Evolutionary conservation across 768 basidiomycete genomes (phyloP).

Genomic region (Auricularia auricula-judae): DNA sequence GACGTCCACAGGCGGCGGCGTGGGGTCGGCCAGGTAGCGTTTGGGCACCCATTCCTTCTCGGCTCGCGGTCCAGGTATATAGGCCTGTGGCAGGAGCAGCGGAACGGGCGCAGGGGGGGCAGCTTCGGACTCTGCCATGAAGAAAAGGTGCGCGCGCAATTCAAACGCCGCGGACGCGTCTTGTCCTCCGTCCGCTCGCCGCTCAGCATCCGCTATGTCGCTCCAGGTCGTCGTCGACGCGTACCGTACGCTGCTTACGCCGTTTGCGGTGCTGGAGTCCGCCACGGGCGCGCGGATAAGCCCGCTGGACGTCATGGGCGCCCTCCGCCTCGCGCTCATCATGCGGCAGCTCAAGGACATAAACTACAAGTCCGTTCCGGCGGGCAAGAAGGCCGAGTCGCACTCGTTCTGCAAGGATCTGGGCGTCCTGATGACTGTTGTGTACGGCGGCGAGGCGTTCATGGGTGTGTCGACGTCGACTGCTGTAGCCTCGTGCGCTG

Average conservation of each 20-base stretch:
- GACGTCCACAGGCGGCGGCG: conserved; percentile 69
- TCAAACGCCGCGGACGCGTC: neutral
- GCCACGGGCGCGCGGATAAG: conserved; percentile 36
- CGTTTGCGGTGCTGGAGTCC: conserved; percentile 2
- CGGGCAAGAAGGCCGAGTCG: conserved; percentile 13
- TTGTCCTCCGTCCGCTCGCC: neutral
- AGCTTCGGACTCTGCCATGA: neutral
- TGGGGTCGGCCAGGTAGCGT: conserved; percentile 51
- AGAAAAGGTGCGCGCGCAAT: neutral
- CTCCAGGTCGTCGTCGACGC: conserved; percentile 5
- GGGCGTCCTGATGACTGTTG: conserved; percentile 49
- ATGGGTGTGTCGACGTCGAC: conserved; percentile 32
- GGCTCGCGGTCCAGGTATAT: neutral
- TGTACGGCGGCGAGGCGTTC: conserved; percentile 71
- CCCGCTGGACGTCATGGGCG: conserved; percentile 56
- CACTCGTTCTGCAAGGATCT: conserved; percentile 47
- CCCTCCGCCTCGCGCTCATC: conserved; percentile 56
- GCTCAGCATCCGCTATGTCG: neutral
- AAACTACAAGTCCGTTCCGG: conserved; percentile 28
- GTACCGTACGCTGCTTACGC: conserved; percentile 2
- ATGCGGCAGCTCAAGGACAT: conserved; percentile 57
- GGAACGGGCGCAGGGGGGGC: neutral
- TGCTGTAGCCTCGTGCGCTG: neutral
- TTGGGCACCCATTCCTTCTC: conserved; percentile 53
- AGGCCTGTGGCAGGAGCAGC: neutral